Base-by-base conservation (phyloP, 2,329 filamentous ascomycete genomes). In the Cladosporium phlei region DNA sequence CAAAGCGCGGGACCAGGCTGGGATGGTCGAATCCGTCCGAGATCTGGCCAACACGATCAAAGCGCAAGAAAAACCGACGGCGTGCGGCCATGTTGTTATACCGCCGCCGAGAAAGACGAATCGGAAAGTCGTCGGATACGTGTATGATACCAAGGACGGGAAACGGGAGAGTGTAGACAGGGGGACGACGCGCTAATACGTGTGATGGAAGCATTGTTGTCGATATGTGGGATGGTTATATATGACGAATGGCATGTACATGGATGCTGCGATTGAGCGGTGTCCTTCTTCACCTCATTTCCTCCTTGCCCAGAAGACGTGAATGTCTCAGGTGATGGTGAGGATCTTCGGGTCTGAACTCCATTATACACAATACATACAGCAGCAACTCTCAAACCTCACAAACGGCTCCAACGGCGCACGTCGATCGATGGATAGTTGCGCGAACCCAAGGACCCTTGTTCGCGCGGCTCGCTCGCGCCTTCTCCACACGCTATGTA, bases 51-150 rank as follows among this genome's bases (percentile, higher is more conserved):
- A 47, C 39, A 54, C 51, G 28, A 51, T 60, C 19, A 51, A 43
- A 21, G 48, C 51, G 25, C 49, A 52, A 5, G 32, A 19, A 56
- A 52, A 28, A n/a, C n/a, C n/a, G 37, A 16, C 21, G 20, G 34
- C 27, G 6, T 61, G 58, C 44, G 55, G 55, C 22, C 59, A 62
- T 49, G 53, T 61, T 28, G 58, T 62, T 35, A 51, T 59, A 7
- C 59, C 60, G 29, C 60, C 59, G 29, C 60, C 59, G 43, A 53
- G 60, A 38, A 62, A 62, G 48, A 52, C 60, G 3, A 57, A 59
- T 7, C 54, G 54, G 38, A 61, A 59, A 48, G 49, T 62, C 30
- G 58, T 60, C 14, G 59, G 59, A 8, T 61, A 59, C 40, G 60
- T 62, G 5, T 62, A 62, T 51, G 60, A 62, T 54, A 55, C 45